Percentiles rank a stretch among this genome's conserved stretches.
Evolutionary conservation across 495 filamentous ascomycete species (phyloP).

Genomic region (Recurvomyces mirabilis): DNA sequence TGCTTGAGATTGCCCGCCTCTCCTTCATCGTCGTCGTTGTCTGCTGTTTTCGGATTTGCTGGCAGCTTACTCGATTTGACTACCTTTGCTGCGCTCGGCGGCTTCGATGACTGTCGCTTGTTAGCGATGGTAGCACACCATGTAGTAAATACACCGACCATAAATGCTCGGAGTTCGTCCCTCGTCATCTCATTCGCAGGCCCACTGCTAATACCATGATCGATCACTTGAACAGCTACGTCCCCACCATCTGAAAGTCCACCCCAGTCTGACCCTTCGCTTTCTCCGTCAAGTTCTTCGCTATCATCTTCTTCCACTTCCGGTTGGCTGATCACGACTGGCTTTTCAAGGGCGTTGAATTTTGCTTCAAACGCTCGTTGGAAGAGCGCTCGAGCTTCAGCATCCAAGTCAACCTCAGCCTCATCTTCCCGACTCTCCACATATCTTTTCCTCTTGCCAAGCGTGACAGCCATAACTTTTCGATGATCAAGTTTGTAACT

Average conservation of each 20-base stretch:
- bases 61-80: too few relatives aligned
- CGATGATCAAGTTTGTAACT: too few relatives aligned
- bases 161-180: constrained; percentile 63
- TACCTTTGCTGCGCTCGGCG: too few relatives aligned
- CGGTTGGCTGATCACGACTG: constrained; percentile 16
- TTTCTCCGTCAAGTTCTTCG: constrained; percentile 23
- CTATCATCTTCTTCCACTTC: constrained; percentile 16
- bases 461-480: constrained; percentile 15
- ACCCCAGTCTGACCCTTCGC: constrained; percentile 48
- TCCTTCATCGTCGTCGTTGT: constrained; percentile 37
- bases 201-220: constrained; percentile 35
- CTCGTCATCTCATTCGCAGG: constrained; percentile 42
- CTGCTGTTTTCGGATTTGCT: constrained; percentile 26
- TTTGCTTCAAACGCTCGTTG: constrained; percentile 76
- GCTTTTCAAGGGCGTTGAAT: constrained; percentile 56
- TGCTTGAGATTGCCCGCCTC: constrained; percentile 69
- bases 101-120: constrained; percentile 39
- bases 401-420: constrained; percentile 7
- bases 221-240: constrained; percentile 52
- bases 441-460: constrained; percentile 24
- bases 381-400: constrained; percentile 47
- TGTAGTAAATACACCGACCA: constrained; percentile 39
- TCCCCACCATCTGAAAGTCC: constrained; percentile 44
- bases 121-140: not conserved
- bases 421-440: constrained; percentile 6